Conservation (phyloP, 2,329 filamentous ascomycete genomes). For the Fusarium verticillioides region DNA sequence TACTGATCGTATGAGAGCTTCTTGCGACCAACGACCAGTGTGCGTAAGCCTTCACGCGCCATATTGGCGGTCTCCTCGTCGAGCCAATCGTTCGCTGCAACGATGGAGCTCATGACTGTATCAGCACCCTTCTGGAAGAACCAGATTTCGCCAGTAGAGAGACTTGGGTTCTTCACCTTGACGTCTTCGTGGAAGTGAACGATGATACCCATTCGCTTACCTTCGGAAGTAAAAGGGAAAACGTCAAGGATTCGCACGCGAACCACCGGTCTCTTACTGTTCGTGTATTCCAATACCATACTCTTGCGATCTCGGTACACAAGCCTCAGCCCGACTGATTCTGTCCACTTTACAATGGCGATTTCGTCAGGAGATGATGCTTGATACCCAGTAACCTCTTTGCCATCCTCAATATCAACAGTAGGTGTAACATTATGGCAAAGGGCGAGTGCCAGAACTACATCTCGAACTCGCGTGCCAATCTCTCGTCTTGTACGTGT, state of each 20-base stretch:
- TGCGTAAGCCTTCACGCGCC: slow-evolving; percentile 95
- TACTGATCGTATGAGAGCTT: slow-evolving; percentile 83
- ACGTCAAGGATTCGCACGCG: slow-evolving; percentile 90
- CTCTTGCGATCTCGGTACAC: slow-evolving; percentile 86
- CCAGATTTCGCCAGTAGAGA: slow-evolving; percentile 84
- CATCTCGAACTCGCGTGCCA: slow-evolving; percentile 89
- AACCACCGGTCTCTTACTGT: slow-evolving; percentile 79
- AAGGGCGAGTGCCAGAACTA: slow-evolving; percentile 89
- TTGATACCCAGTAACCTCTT: slow-evolving; percentile 86
- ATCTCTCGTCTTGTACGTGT: slow-evolving; percentile 94
- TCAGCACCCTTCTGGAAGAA: slow-evolving; percentile 99
- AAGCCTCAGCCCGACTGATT: slow-evolving; percentile 87
- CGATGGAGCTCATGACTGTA: slow-evolving; percentile 97
- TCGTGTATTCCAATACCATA: slow-evolving; percentile 83
- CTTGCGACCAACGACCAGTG: slow-evolving; percentile 93
- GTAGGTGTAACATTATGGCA: slow-evolving; percentile 97
- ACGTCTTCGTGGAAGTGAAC: slow-evolving; percentile 79
- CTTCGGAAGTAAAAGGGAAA: slow-evolving; percentile 97
- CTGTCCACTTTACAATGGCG: slow-evolving; percentile 95
- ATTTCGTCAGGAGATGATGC: slow-evolving; percentile 98
- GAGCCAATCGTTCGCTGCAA: slow-evolving; percentile 96
- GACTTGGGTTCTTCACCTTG: slow-evolving; percentile 59
- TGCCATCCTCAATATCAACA: slow-evolving; percentile 80
- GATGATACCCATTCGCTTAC: slow-evolving; percentile 97
- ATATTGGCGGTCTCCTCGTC: slow-evolving; percentile 99